Conservation (phyloP, 768 basidiomycete genomes). For the Mycena pura region DNA sequence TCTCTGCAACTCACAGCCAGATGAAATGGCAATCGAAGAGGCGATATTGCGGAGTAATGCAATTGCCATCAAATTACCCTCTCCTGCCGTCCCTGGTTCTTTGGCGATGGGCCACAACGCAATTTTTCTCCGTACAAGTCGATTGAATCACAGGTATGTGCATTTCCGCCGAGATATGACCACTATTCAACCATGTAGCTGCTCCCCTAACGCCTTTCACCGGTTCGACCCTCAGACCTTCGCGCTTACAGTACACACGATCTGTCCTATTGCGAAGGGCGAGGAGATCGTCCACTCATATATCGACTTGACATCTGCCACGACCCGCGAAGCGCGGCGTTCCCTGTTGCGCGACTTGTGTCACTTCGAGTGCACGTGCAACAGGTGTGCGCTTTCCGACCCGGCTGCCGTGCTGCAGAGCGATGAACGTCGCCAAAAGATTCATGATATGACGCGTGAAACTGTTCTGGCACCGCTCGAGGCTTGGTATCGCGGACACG, state of each 20-base stretch:
- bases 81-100: neutral
- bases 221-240: constrained; percentile 24
- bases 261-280: constrained; percentile 21
- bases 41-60: constrained; percentile 20
- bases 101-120: constrained; percentile 22
- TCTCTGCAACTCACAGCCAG: constrained; percentile 16
- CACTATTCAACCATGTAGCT: constrained; percentile 7
- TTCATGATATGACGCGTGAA: constrained; percentile 1
- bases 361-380: constrained; percentile 22
- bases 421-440: constrained; percentile 14
- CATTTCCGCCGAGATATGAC: neutral
- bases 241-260: constrained; percentile 15
- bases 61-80: constrained; percentile 7
- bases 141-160: constrained; percentile 24
- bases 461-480: constrained; percentile 2
- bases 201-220: constrained; percentile 19
- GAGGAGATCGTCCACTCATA: constrained; percentile 23
- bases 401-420: neutral
- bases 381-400: constrained; percentile 5
- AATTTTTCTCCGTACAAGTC: constrained; percentile 18
- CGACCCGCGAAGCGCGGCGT: constrained; percentile 16
- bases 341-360: neutral
- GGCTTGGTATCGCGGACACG: constrained; percentile 13
- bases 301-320: constrained; percentile 8
- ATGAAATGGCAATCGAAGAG: constrained; percentile 12